Evolutionary conservation across 805 yeast species (phyloP), one percentile per base, ranked within the genome.

Genomic region (Ogataea nonfermentans): DNA sequence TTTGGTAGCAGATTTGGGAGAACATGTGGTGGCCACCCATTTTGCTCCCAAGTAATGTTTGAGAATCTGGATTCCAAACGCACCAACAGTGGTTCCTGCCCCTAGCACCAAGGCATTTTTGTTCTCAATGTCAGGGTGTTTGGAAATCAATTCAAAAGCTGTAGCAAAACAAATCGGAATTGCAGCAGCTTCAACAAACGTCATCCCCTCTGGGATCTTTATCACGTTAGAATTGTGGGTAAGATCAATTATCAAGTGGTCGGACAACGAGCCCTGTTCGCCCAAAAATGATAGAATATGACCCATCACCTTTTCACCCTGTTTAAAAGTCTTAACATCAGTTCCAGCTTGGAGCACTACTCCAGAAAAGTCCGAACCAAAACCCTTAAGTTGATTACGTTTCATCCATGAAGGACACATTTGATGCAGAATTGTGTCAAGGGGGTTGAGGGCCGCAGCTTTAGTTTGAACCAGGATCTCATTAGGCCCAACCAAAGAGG

Each of bases 51-150:
- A 66, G 32, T 62, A 56, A 27, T 70, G 57, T 56, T 74, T 80
- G 8, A 81, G 76, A 28, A 84, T 57, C 57, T 80, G 85, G 24
- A 77, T 64, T 4, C 72, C 67, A 43, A 67, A 70, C 20, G 70
- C 56, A 15, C 90, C 89, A 11, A 83, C 89, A 10, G 81, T 63
- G 1, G 95, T 79, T 7, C 84, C 80, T 17, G 84, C 91, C 26
- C 95, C 95, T 32, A 84, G 64, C 14, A 86, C 70, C 33, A 84
- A 66, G 4, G 83, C 74, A 42, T 69, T 73, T 8, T 66, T 65
- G 9, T 66, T 65, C 26, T 63, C 66, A 14, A 74, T 61, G 24
- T 61, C 57, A 34, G 65, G 56, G 29, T 39, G 41, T 7, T 6
- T 17, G 3, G 36, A 14, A 34, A 52, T 19, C 41, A 49, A 35